These are phyloP conservation scores for Glarea lozoyensis DNA, from an alignment of 495 filamentous ascomycete genomes.

Conservation along the genomic window DNA sequence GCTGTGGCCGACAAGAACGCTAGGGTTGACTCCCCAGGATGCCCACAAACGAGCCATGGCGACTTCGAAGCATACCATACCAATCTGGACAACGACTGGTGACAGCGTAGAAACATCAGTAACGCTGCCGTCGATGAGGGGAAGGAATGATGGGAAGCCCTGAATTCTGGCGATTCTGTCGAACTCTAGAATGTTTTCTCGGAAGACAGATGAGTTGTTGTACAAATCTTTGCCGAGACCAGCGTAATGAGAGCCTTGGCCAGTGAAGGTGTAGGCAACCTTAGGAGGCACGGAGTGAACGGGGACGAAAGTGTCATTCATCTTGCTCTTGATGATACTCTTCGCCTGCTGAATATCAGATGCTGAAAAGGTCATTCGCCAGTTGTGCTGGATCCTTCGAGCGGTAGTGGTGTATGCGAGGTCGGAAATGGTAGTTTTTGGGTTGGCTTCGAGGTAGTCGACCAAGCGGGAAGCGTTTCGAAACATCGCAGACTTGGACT, in stretches of 20 bases:
- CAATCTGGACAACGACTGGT: conserved; percentile 70
- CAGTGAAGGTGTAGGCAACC: conserved; percentile 63
- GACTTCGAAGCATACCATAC: conserved; percentile 73
- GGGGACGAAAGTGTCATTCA: conserved; percentile 37
- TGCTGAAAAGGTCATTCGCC: conserved; percentile 54
- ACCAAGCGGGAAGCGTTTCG: conserved; percentile 41
- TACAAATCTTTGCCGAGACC: conserved; percentile 69
- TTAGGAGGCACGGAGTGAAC: conserved; percentile 25
- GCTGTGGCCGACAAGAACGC: conserved; percentile 79
- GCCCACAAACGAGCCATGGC: conserved; percentile 73
- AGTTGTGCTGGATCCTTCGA: conserved; percentile 72
- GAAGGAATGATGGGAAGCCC: conserved; percentile 59
- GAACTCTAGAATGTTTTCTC: conserved; percentile 58
- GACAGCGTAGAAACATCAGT: conserved; percentile 50
- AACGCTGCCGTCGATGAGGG: conserved; percentile 56
- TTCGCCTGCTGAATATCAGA: conserved; percentile 37
- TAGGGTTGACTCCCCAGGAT: conserved; percentile 68
- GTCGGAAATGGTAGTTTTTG: conserved; percentile 40
- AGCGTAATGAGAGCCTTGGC: conserved; percentile 56
- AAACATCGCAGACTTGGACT: conserved; percentile 46
- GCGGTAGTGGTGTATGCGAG: conserved; percentile 80
- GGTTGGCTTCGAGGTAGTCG: conserved; percentile 42
- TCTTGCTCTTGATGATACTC: conserved; percentile 30
- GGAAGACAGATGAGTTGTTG: conserved; percentile 56
- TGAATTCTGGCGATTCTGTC: conserved; percentile 59